Evolutionary conservation across 768 basidiomycete genomes (phyloP).

Genomic region (Boletales sp.): DNA sequence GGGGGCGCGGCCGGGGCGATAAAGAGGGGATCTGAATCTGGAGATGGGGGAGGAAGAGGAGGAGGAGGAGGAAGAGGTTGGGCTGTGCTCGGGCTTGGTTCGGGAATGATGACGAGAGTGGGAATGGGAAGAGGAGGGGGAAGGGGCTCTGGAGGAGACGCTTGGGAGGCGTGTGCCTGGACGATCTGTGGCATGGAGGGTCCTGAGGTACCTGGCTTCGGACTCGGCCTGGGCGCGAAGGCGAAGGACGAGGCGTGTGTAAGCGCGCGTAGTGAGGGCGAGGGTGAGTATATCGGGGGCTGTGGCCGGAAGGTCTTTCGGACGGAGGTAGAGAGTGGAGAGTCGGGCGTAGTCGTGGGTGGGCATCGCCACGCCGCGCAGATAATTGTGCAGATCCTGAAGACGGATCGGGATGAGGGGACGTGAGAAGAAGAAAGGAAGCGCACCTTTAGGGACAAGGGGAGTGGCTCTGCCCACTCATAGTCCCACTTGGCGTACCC

Average conservation of each 20-base stretch:
- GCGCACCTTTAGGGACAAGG: constrained; percentile 58
- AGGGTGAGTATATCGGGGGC: constrained; percentile 46
- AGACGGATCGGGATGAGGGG: constrained; percentile 7
- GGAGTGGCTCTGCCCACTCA: constrained; percentile 56
- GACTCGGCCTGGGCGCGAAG: constrained; percentile 78
- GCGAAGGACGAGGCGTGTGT: constrained; percentile 75
- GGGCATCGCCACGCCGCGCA: constrained; percentile 75
- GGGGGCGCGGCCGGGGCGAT: constrained; percentile 68
- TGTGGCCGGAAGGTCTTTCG: constrained; percentile 28
- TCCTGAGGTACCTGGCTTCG: constrained; percentile 30
- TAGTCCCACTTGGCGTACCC: constrained; percentile 68
- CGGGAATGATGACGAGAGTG: constrained; percentile 41
- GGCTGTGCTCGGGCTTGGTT: constrained; percentile 23
- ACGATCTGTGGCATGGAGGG: constrained; percentile 7
- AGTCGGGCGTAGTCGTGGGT: constrained; percentile 66
- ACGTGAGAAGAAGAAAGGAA: not conserved
- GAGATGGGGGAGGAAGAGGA: constrained; percentile 7
- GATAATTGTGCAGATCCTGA: constrained; percentile 76
- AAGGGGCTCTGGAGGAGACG: constrained; percentile 62
- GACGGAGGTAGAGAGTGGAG: constrained; percentile 55
- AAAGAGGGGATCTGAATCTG: constrained; percentile 68
- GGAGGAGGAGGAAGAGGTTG: constrained; percentile 14
- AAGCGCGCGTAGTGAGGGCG: constrained; percentile 65
- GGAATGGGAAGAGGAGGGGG: constrained; percentile 44
- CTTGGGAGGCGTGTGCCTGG: constrained; percentile 34